Evolutionary conservation across 2,329 filamentous ascomycete species (phyloP).

Genomic region (Fusarium pilosicola): DNA sequence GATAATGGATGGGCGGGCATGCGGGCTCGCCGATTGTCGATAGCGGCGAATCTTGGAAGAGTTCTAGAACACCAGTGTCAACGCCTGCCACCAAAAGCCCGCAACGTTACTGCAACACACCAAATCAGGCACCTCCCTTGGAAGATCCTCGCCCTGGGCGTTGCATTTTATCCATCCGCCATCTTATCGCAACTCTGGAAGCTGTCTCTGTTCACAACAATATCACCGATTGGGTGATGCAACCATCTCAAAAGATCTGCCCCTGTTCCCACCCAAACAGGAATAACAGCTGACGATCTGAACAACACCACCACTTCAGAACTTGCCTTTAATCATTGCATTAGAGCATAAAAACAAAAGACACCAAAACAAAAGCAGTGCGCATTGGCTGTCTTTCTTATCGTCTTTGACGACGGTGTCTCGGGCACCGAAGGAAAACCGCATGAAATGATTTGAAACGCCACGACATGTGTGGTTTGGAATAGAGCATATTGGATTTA

Average conservation of each 20-base stretch:
- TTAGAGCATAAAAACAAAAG: slow-evolving; percentile 14
- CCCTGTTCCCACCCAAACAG: slow-evolving; percentile 14
- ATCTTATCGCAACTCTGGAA: slow-evolving; percentile 11
- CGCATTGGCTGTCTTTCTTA: slow-evolving; percentile 35
- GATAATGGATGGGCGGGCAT: slow-evolving; percentile 35
- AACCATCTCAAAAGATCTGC: slow-evolving; percentile 24
- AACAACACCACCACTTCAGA: slow-evolving; percentile 13
- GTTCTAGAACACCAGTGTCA: slow-evolving; percentile 32
- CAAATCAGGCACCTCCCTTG: slow-evolving; percentile 1
- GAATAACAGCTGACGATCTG: slow-evolving; percentile 23
- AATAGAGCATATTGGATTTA: slow-evolving; percentile 36
- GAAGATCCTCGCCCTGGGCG: slow-evolving; percentile 12
- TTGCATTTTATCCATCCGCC: slow-evolving; percentile 1
- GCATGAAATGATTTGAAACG: slow-evolving; percentile 31
- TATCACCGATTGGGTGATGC: slow-evolving; percentile 21
- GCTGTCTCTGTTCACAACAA: slow-evolving; percentile 1
- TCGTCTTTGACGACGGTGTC: slow-evolving; percentile 23
- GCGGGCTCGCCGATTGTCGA: slow-evolving; percentile 26
- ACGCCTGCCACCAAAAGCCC: slow-evolving; percentile 13
- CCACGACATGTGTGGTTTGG: slow-evolving; percentile 23
- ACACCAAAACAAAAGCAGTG: slow-evolving; percentile 42
- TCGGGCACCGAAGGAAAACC: slow-evolving; percentile 29
- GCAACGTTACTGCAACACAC: slow-evolving; percentile 7
- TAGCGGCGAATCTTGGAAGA: slow-evolving; percentile 22
- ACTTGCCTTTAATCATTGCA: slow-evolving; percentile 8